Conservation (phyloP, 2,329 filamentous ascomycete species). For the Furcasterigmium furcatum region DNA sequence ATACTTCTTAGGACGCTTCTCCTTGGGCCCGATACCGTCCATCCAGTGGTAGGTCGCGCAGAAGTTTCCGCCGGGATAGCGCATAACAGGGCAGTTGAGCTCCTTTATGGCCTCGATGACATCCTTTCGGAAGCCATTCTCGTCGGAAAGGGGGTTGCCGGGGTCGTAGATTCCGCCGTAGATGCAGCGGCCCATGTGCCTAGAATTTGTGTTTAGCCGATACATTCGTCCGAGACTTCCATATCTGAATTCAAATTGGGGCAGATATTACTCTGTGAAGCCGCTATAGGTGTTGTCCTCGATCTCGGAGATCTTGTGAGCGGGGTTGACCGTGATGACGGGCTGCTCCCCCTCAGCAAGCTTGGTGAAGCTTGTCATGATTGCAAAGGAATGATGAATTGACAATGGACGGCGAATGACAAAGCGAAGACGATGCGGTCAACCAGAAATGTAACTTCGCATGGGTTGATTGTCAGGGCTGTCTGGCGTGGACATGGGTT, state of each 20-base stretch:
- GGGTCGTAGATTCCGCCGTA: constrained; percentile 85
- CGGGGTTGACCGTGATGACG: constrained; percentile 62
- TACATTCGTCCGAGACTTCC: too few relatives aligned
- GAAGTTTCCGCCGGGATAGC: constrained; percentile 84
- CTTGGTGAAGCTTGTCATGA: constrained; percentile 72
- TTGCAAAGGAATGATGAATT: too few relatives aligned
- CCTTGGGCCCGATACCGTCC: constrained; percentile 73
- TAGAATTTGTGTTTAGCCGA: constrained; percentile 33
- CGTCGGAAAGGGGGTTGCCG: constrained; percentile 67
- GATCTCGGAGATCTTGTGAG: constrained; percentile 66
- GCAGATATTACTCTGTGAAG: constrained; percentile 81
- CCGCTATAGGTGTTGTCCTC: constrained; percentile 80
- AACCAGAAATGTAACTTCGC: too few relatives aligned
- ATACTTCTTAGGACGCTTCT: constrained; percentile 54
- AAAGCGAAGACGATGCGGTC: too few relatives aligned
- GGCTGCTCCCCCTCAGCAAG: constrained; percentile 58
- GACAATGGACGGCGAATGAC: too few relatives aligned
- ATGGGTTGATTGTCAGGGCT: too few relatives aligned
- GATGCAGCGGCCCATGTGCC: constrained; percentile 86
- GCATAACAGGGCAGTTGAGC: constrained; percentile 70
- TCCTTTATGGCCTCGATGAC: constrained; percentile 72
- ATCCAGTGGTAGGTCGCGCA: constrained; percentile 83
- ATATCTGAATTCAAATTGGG: too few relatives aligned
- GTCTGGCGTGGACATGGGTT: too few relatives aligned
- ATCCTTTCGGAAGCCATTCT: constrained; percentile 74